Evolutionary conservation across 805 yeast genomes (phyloP), one percentile per base, ranked within the genome.

Genomic region (Metschnikowia arizonensis): DNA sequence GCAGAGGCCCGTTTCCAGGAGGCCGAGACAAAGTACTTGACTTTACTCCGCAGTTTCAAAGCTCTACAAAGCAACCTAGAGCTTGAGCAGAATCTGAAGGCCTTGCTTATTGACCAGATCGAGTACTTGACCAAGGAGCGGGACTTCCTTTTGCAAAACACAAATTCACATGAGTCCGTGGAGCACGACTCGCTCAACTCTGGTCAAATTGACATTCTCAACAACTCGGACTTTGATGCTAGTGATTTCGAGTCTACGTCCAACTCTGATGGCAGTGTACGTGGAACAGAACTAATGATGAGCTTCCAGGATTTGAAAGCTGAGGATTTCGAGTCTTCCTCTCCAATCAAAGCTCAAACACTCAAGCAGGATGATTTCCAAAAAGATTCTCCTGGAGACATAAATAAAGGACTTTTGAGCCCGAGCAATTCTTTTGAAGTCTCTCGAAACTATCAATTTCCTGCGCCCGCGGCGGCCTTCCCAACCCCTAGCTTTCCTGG

Each of bases 81-180:
- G 50, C 61, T 78, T 19, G 83, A 78, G 53, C 68, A 70, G 39
- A 76, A 71, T 53, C 76, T 80, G 32, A 77, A 77, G 52, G 65
- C 73, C 47, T 62, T 74, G 37, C 73, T 78, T 42, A 75, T 78
- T 39, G 82, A 77, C 53, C 81, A 78, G 59, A 65, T 78, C 34
- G 83, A 78, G 54, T 61, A 64, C 51, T 61, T 77, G 48, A 69
- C 74, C 36, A 68, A 65, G 42, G 71, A 72, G 31, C 48, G 57
- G 23, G 54, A 55, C 41, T 33, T 50, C 11, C 45, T 53, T 11
- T 38, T 53, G 14, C 33, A 49, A 25, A 49, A 30, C 34, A 12
- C 50, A 18, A 40, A 30, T 6, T 23, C 34, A n/a, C 45, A 33
- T 24, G 35, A 37, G 23, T n/a, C 44, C 30, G 18, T 19, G 14